A percentile compares a stretch with the other conserved stretches of the same genome.
Evolutionary conservation across 2,329 filamentous ascomycete genomes (phyloP).

Genomic region (Phialocephala subalpina): DNA sequence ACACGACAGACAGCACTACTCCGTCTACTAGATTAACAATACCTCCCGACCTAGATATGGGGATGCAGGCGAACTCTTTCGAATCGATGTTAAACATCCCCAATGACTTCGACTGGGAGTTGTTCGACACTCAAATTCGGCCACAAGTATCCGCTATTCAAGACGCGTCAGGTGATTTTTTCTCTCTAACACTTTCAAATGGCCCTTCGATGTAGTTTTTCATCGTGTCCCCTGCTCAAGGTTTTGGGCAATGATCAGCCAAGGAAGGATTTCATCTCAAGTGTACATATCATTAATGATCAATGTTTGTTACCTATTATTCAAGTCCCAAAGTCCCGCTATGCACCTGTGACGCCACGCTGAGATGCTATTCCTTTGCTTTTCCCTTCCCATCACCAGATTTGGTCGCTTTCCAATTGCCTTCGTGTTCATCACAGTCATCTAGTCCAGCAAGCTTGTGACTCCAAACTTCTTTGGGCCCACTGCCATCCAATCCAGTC

Average conservation of each 20-base stretch:
- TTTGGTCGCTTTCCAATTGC: constrained; percentile 21
- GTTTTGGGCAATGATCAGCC: too few relatives aligned
- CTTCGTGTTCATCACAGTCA: constrained; percentile 32
- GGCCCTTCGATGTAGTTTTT: too few relatives aligned
- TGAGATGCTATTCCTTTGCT: constrained; percentile 31
- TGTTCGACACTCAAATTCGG: constrained; percentile 11
- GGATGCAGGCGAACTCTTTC: constrained; percentile 23
- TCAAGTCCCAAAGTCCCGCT: constrained; percentile 7
- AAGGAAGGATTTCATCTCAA: background rate
- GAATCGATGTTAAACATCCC: constrained; percentile 30
- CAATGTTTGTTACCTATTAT: too few relatives aligned
- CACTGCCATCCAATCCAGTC: constrained; percentile 42
- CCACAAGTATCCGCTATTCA: constrained; percentile 10
- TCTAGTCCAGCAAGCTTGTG: constrained; percentile 32
- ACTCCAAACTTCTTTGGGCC: constrained; percentile 40
- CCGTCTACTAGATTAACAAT: constrained; percentile 16
- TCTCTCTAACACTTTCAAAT: too few relatives aligned
- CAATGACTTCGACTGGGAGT: constrained; percentile 37
- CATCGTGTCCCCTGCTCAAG: too few relatives aligned
- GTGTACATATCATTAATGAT: background rate
- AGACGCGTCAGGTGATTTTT: too few relatives aligned
- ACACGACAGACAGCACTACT: constrained; percentile 13
- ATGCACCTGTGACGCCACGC: constrained; percentile 28
- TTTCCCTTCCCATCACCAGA: constrained; percentile 26
- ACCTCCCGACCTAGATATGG: constrained; percentile 5